Evolutionary conservation across 306 rosid genomes (phyloP).

Genomic region (Castanea crenata): DNA sequence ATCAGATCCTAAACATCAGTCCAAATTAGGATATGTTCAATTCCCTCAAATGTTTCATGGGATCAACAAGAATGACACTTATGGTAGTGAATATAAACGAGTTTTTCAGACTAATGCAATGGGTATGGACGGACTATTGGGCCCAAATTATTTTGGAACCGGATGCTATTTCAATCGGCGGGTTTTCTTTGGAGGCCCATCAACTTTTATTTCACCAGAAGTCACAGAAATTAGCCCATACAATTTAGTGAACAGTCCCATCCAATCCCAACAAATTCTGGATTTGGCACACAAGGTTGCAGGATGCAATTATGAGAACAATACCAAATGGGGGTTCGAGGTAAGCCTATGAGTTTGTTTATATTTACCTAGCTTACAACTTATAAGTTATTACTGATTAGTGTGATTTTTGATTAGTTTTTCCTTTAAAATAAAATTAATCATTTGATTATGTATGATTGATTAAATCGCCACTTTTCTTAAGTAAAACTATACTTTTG

Average conservation of each 20-base stretch:
- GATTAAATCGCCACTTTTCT: no score
- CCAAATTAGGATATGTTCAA: conserved; percentile 25
- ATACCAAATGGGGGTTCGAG: conserved; percentile 46
- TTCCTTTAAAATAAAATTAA: no score
- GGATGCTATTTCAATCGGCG: conserved; percentile 41
- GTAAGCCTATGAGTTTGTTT: conserved; percentile 9
- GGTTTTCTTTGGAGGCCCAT: conserved; percentile 40
- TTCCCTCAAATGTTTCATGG: conserved; percentile 42
- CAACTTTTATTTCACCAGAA: background rate
- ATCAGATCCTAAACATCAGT: conserved; percentile 12
- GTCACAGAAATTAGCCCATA: conserved; percentile 20
- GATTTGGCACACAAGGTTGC: conserved; percentile 33
- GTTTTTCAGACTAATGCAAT: background rate
- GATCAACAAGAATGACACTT: conserved; percentile 32
- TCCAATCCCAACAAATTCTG: conserved; percentile 13
- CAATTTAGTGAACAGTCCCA: conserved; percentile 23
- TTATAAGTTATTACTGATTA: background rate
- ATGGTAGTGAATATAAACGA: conserved; percentile 14
- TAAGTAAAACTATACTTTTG: no score
- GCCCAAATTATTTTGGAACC: conserved; percentile 32
- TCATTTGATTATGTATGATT: no score
- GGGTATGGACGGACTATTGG: conserved; percentile 39
- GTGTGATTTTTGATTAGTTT: no score
- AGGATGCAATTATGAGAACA: conserved; percentile 27
- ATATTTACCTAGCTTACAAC: background rate